phyloP scores from a whole-genome alignment of 345 rosid species.

The Triadica sebifera region DNA sequence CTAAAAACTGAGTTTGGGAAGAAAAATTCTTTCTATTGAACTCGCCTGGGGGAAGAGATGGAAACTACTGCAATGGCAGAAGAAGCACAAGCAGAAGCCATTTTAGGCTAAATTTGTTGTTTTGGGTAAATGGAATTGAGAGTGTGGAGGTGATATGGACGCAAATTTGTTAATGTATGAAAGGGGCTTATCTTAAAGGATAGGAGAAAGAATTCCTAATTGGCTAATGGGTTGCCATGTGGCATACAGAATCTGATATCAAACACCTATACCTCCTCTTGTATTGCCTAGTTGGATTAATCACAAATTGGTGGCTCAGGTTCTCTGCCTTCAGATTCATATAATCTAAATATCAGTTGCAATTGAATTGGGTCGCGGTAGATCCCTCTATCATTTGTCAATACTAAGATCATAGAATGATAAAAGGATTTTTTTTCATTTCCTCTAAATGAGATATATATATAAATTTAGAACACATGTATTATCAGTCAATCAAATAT shows the following conservation, averaged over 20 bases:
- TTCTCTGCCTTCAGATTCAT: background rate
- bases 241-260: conserved; percentile 44
- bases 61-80: conserved; percentile 70
- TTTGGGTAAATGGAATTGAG: background rate
- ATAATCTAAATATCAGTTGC: conserved; percentile 1
- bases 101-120: conserved; percentile 20
- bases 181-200: conserved; percentile 59
- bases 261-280: conserved; percentile 17
- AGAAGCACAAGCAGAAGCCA: conserved; percentile 93
- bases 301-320: conserved; percentile 36
- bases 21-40: background rate
- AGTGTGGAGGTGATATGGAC: conserved; percentile 10
- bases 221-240: conserved; percentile 43
- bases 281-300: conserved; percentile 25
- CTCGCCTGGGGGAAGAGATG: conserved; percentile 69
- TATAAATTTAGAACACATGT: too few relatives aligned
- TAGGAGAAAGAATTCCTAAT: conserved; percentile 32
- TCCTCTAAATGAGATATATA: too few relatives aligned
- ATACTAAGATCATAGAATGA: too few relatives aligned
- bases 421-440: too few relatives aligned
- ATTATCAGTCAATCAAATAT: too few relatives aligned
- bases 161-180: conserved; percentile 29
- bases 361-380: background rate
- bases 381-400: background rate
- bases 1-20: too few relatives aligned